phyloP scores from a whole-genome alignment of 1,139 yeast genomes.

The Candida glucosophila region DNA sequence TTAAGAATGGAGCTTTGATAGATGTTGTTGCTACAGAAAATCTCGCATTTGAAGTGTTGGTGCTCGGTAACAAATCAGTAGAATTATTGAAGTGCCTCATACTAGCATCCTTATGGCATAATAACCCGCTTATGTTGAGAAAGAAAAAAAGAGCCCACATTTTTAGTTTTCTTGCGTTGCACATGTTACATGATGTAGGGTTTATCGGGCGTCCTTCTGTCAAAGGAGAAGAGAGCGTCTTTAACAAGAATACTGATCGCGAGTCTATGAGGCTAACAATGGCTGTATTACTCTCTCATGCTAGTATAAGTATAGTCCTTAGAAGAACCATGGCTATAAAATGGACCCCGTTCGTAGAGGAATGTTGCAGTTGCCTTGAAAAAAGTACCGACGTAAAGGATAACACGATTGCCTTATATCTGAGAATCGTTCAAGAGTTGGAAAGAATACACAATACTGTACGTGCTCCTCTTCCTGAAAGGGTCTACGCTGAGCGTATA shows the following conservation, averaged over 20 bases:
- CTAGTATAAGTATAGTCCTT: conserved; percentile 45
- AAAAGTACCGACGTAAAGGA: conserved; percentile 19
- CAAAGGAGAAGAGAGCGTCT: conserved; percentile 6
- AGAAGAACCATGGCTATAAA: conserved; percentile 43
- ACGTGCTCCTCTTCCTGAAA: conserved; percentile 29
- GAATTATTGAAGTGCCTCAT: conserved; percentile 60
- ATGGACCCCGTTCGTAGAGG: conserved; percentile 58
- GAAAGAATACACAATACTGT: conserved; percentile 55
- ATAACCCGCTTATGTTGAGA: conserved; percentile 72
- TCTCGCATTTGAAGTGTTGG: conserved; percentile 54
- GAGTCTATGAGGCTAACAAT: conserved; percentile 39
- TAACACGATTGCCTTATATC: conserved; percentile 45
- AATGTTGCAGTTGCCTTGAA: conserved; percentile 46
- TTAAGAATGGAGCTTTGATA: conserved; percentile 28
- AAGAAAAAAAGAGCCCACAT: conserved; percentile 73
- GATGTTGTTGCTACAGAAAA: conserved; percentile 54
- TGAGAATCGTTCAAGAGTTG: conserved; percentile 49
- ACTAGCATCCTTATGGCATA: conserved; percentile 68
- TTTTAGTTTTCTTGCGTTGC: conserved; percentile 56
- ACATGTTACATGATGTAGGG: conserved; percentile 70
- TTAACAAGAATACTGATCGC: no score
- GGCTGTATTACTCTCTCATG: conserved; percentile 41
- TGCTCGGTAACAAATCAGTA: conserved; percentile 63
- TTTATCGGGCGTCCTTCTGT: conserved; percentile 40
- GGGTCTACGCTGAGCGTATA: conserved; percentile 18